Base-by-base conservation (phyloP, 169 alveolate species). In the Sarcocystis neurona region DNA sequence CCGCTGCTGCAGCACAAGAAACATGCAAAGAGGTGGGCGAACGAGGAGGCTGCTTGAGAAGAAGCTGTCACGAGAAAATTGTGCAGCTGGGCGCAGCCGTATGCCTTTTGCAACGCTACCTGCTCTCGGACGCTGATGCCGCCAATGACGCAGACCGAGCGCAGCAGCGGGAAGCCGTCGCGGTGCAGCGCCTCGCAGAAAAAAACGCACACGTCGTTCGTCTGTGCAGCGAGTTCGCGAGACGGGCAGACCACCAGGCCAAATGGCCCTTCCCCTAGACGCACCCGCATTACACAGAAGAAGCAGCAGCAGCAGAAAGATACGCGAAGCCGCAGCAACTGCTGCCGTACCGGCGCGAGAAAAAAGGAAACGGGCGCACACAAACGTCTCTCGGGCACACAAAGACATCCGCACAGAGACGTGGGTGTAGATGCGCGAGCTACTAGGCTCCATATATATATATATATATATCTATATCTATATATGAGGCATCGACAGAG, bases 201-300 rank as follows among this genome's bases (percentile, higher is more conserved):
- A 80, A 95, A 95, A 48, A 92, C 93, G 50, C 94, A 94, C 47
- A 95, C 95, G 85, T 96, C 97, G 78, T 95, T 94, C n/a, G 97
- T 97, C 93, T 97, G 99, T 60, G 95, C 89, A 44, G 98, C 99
- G 77, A 97, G 93, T 90, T 97, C 99, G 30, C 99, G 95, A 5
- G 98, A 95, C 20, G 99, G 99, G 23, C 98, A 97, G 23, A 97
- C 92, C 47, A 97, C 95, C 63, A 97, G 94, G 15, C 98, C 98
- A 60, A 94, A 94, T 10, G 99, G 99, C 2, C 99, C 99, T 85
- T 97, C 99, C 60, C 96, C 95, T 34, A 92, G 91, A 82, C n/a
- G 56, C 78, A 89, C 39, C 95, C 18, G 30, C 32, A 68, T 47
- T 2, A 56, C 80, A 41, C 66, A 75, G 41, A 46, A 47, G n/a